Evolutionary conservation across 495 filamentous ascomycete species (phyloP), one percentile per base, ranked within the genome.

Genomic region (Penicillium ucsense): DNA sequence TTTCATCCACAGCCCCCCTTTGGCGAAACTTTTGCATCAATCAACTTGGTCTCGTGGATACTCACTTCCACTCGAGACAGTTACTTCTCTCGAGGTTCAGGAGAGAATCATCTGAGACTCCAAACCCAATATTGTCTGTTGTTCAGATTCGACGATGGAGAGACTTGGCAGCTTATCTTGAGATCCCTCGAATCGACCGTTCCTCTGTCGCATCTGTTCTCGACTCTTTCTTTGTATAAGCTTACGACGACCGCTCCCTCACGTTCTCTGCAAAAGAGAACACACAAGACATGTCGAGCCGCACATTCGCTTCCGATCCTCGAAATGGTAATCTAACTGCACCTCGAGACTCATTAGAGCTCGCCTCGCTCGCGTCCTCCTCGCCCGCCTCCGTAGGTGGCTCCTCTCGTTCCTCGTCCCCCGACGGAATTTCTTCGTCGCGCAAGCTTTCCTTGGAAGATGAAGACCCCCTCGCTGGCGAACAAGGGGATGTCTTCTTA

Each of bases 301-400:
- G 61, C 41, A 43, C 60, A 31, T 66, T 63, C 44, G 56, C 61
- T 20, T 50, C 56, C 45, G 63, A 62, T 20, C 47, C 47, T 42
- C 48, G 57, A 49, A 61, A 62, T 52, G 66, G 54, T 46, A 55
- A 55, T 30, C 53, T 57, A 32, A 49, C 55, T 41, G 61, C 60
- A 29, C 75, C 80, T 40, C 86, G 92, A 57, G 92, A 97, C 74
- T 98, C 92, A 45, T 82, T 98, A 52, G 92, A 98, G 69, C 85
- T 98, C 40, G 92, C 89, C 43, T 95, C 89, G 30, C 81, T 98
- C 46, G 92, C 92, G 8, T 95, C 90, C 38, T 84, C 79, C 39
- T 79, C 70, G 38, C 66, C 70, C 11, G 71, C 69, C 49, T 78
- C 77, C 30, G 66, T 62, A 3, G 72, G 60, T 35, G 72, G 79